phyloP scores from a whole-genome alignment of 495 filamentous ascomycete species.

The Xylaria castorea region DNA sequence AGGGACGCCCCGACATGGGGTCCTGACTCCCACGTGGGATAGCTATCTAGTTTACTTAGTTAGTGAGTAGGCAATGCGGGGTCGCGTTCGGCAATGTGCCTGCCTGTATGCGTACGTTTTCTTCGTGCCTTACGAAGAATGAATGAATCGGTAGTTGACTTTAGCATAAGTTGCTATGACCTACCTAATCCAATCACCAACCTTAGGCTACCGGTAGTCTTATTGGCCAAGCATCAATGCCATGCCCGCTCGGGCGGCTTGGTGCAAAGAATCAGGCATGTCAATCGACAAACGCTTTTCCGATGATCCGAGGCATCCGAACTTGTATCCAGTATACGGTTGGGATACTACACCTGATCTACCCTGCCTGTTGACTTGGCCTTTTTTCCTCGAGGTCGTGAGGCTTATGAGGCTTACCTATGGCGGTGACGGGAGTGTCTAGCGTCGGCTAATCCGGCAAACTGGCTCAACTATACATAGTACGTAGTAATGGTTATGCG shows the following conservation, averaged over 20 bases:
- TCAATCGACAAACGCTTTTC: not conserved
- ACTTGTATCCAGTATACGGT: no score
- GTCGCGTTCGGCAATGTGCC: not conserved
- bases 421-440: constrained; percentile 8
- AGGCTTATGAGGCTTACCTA: not conserved
- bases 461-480: not conserved
- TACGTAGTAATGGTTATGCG: not conserved
- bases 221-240: not conserved
- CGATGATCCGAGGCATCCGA: constrained; percentile 1
- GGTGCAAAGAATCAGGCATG: not conserved
- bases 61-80: constrained; percentile 9
- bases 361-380: not conserved
- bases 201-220: not conserved
- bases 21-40: constrained; percentile 24
- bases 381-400: not conserved
- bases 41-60: not conserved
- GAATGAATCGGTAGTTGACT: constrained; percentile 3
- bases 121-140: not conserved
- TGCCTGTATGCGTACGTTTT: not conserved
- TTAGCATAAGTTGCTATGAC: not conserved
- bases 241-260: not conserved
- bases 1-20: constrained; percentile 7
- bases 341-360: not conserved
- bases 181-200: not conserved
- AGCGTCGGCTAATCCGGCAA: not conserved